phyloP scores from a whole-genome alignment of 2,329 filamentous ascomycete species.

The Aspergillus chevalieri region DNA sequence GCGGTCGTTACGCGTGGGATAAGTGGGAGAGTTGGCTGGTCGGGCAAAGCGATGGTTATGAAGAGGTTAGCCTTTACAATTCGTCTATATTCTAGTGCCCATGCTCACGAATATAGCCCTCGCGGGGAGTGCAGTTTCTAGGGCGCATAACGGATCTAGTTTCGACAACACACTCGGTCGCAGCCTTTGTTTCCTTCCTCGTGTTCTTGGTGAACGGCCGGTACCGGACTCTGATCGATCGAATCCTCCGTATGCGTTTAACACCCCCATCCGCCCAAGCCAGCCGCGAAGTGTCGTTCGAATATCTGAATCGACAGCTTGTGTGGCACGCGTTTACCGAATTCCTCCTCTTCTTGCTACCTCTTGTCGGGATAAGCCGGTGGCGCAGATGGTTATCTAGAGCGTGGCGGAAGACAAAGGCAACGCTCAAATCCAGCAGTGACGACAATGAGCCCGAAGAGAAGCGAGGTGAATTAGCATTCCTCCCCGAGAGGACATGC shows the following conservation, averaged over 20 bases:
- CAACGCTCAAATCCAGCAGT: constrained; percentile 49
- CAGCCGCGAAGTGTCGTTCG: constrained; percentile 87
- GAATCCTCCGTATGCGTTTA: constrained; percentile 74
- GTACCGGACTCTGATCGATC: constrained; percentile 85
- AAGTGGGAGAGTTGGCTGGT: constrained; percentile 87
- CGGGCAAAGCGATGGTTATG: constrained; percentile 68
- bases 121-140: constrained; percentile 50
- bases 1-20: constrained; percentile 82
- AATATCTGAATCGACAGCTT: constrained; percentile 93
- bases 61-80: constrained; percentile 39
- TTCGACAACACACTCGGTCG: constrained; percentile 70
- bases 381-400: constrained; percentile 88
- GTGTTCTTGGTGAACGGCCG: constrained; percentile 86
- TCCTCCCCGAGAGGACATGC: constrained; percentile 87
- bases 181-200: constrained; percentile 78
- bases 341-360: constrained; percentile 94
- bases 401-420: constrained; percentile 75
- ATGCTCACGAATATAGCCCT: constrained; percentile 33
- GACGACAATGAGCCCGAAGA: constrained; percentile 46
- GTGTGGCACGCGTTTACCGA: constrained; percentile 99
- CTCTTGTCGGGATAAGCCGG: constrained; percentile 85
- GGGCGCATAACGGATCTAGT: constrained; percentile 62
- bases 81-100: not conserved
- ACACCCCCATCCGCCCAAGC: constrained; percentile 80
- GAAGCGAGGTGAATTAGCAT: constrained; percentile 67